These are phyloP conservation scores for Acacia confusa DNA, from an alignment of 306 rosid genomes.

Conservation along the genomic window DNA sequence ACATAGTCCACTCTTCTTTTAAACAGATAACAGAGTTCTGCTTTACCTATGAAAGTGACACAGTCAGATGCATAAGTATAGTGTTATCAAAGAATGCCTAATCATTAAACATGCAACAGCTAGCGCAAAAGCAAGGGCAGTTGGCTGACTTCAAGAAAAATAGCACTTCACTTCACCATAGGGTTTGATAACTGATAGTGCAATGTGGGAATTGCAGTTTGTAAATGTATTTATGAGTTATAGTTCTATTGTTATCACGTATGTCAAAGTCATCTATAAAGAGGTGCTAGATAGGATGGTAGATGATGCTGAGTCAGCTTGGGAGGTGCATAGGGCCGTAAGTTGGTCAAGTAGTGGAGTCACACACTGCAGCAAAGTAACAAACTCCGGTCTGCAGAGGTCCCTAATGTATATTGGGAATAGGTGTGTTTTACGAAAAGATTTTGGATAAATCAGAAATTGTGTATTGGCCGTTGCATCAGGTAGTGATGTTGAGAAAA, in stretches of 20 bases:
- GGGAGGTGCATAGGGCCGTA: background rate
- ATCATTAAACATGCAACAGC: conserved; percentile 18
- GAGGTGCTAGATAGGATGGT: background rate
- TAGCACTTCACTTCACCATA: conserved; percentile 5
- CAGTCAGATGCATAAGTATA: conserved; percentile 10
- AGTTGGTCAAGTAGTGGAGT: background rate
- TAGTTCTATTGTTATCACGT: background rate
- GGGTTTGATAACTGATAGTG: background rate
- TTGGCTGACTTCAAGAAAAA: conserved; percentile 19
- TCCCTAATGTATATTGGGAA: background rate
- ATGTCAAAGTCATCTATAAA: background rate
- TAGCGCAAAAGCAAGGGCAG: background rate
- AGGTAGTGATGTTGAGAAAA: background rate
- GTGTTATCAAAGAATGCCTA: conserved; percentile 22
- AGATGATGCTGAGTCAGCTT: background rate
- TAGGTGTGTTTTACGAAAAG: background rate
- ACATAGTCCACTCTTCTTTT: background rate
- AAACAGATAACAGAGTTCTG: background rate
- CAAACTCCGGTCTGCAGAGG: background rate
- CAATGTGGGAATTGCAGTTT: background rate
- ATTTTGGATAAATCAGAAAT: background rate
- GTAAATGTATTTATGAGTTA: background rate
- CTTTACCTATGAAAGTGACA: background rate
- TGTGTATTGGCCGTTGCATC: background rate
- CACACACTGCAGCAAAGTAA: background rate